Evolutionary conservation across 169 alveolate genomes (phyloP).

Genomic region (Plasmodium coatneyi): DNA sequence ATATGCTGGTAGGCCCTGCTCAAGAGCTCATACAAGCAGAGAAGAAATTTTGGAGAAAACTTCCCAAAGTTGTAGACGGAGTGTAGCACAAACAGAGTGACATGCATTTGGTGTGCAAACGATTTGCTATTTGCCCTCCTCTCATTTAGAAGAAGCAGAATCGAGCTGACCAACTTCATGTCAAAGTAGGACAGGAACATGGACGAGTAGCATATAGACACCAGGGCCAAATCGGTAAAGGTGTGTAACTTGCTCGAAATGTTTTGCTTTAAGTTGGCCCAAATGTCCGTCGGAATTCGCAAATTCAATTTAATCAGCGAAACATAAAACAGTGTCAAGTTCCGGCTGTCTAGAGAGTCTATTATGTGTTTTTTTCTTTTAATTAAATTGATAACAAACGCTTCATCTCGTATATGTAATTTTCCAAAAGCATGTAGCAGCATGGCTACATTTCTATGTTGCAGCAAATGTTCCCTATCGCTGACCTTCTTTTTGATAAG

Average conservation of each 20-base stretch:
- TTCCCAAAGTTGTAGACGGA: slow-evolving; percentile 21
- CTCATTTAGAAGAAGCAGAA: slow-evolving; percentile 28
- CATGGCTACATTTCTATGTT: slow-evolving; percentile 50
- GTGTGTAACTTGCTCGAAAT: slow-evolving; percentile 8
- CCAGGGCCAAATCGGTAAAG: slow-evolving; percentile 58
- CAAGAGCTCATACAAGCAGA: slow-evolving; percentile 24
- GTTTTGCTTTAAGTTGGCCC: slow-evolving; percentile 4
- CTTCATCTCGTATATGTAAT: slow-evolving; percentile 49
- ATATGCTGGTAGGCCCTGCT: slow-evolving; percentile 16
- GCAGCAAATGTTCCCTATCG: slow-evolving; percentile 13
- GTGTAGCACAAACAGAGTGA: slow-evolving; percentile 47
- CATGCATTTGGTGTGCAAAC: slow-evolving; percentile 63
- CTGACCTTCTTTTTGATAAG: slow-evolving; percentile 16
- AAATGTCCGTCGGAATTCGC: slow-evolving; percentile 35
- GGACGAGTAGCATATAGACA: slow-evolving; percentile 48
- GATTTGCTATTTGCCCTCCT: slow-evolving; percentile 64
- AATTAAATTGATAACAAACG: slow-evolving; percentile 18
- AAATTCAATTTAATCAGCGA: slow-evolving; percentile 38
- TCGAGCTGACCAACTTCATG: slow-evolving; percentile 3
- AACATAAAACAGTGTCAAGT: slow-evolving; percentile 46
- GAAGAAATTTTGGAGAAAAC: slow-evolving; percentile 27
- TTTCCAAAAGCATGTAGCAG: slow-evolving; percentile 57
- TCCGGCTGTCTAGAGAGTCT: slow-evolving; percentile 17
- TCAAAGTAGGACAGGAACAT: slow-evolving; percentile 31
- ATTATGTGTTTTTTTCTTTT: slow-evolving; percentile 27